Evolutionary conservation across 176 grass and related monocot genomes (phyloP).

Genomic region (Hyparrhenia diplandra): DNA sequence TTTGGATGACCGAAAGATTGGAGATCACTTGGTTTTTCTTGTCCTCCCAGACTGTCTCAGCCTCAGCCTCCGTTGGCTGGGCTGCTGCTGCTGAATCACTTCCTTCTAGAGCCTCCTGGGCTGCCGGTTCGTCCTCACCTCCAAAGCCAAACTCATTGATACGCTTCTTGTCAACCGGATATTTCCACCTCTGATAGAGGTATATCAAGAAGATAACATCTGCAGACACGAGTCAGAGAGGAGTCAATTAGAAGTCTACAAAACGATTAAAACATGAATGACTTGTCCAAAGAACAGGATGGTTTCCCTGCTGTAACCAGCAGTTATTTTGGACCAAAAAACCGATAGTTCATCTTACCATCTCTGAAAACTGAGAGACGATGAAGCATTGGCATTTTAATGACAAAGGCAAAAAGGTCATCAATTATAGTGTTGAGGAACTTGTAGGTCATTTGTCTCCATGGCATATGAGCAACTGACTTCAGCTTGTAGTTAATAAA

Average conservation of each 20-base stretch:
- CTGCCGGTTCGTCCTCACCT: conserved; percentile 60
- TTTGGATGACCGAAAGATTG: neutral
- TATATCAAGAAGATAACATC: conserved; percentile 99
- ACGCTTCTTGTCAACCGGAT: conserved; percentile 92
- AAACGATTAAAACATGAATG: neutral
- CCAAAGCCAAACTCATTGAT: conserved; percentile 96
- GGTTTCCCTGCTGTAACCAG: too few species aligned
- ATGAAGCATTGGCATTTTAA: conserved; percentile 98
- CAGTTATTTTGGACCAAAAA: too few species aligned
- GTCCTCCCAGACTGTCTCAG: conserved; percentile 29
- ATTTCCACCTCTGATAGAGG: conserved; percentile 92
- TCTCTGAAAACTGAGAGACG: conserved; percentile 98
- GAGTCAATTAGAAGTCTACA: neutral
- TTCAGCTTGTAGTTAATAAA: too few species aligned
- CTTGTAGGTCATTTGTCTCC: conserved; percentile 99
- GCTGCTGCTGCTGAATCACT: conserved; percentile 35
- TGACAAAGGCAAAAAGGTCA: conserved; percentile 98
- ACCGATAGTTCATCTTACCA: conserved; percentile 55
- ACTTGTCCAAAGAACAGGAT: too few species aligned
- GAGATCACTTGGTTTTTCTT: conserved; percentile 71
- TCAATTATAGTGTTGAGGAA: conserved; percentile 99
- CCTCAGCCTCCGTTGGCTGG: conserved; percentile 27
- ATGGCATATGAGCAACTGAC: conserved; percentile 47
- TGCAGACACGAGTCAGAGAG: conserved; percentile 31
- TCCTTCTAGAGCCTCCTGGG: conserved; percentile 41